Conservation (phyloP, 2,329 filamentous ascomycete genomes). For the Fusarium xyrophilum region DNA sequence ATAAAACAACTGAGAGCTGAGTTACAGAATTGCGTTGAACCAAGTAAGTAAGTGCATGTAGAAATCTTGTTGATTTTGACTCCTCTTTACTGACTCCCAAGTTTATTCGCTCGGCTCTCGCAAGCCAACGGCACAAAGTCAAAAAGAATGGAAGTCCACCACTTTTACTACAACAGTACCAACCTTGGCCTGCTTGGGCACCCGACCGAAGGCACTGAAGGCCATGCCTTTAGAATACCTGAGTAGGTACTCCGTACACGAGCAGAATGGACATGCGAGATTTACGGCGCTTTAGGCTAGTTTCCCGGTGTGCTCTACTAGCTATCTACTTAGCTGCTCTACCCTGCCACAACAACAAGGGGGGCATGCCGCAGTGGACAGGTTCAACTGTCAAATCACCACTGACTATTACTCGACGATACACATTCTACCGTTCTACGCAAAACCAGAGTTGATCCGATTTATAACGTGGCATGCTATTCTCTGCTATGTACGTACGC, state of each 20-base stretch:
- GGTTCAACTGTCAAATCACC: conserved; percentile 16
- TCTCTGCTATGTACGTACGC: background rate
- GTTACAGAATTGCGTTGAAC: background rate
- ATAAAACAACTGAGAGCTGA: background rate
- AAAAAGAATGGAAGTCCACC: background rate
- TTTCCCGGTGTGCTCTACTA: background rate
- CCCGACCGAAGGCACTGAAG: background rate
- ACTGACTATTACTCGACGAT: background rate
- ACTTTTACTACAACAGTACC: background rate
- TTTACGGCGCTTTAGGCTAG: conserved; percentile 5
- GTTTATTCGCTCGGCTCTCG: conserved; percentile 1
- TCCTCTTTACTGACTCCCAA: background rate
- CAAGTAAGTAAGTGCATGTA: background rate
- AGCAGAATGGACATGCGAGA: conserved; percentile 2
- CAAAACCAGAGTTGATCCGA: background rate
- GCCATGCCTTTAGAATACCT: background rate
- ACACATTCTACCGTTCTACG: background rate
- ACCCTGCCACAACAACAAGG: background rate
- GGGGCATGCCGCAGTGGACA: conserved; percentile 12
- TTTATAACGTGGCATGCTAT: conserved; percentile 8
- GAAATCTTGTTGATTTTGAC: background rate
- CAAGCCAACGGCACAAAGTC: background rate
- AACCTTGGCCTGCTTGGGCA: background rate
- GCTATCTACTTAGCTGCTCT: background rate
- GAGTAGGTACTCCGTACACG: background rate